phyloP scores from a whole-genome alignment of 1,284 basidiomycete species.

The Phaffia rhodozyma region DNA sequence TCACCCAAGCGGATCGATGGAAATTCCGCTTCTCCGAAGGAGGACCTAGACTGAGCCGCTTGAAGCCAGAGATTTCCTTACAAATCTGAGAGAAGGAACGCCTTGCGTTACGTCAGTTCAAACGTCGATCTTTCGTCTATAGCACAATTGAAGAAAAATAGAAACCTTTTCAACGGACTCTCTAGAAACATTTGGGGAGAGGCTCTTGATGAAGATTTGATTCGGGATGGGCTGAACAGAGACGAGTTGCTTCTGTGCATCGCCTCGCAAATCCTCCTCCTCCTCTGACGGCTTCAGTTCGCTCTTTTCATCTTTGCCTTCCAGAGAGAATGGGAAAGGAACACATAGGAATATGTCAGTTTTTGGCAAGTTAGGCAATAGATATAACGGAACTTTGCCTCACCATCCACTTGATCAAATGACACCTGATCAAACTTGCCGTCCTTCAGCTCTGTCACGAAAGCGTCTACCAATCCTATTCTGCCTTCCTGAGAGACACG shows the following conservation, averaged over 20 bases:
- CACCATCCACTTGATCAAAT: not conserved
- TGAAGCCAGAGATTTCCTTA: constrained; percentile 52
- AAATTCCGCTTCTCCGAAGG: constrained; percentile 56
- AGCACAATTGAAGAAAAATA: constrained; percentile 16
- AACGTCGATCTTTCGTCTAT: not conserved
- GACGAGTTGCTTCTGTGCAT: constrained; percentile 33
- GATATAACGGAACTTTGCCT: not conserved
- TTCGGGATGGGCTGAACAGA: constrained; percentile 64
- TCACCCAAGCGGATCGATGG: constrained; percentile 83
- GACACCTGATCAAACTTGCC: constrained; percentile 64
- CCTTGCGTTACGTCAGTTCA: not conserved
- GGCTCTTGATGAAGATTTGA: constrained; percentile 85
- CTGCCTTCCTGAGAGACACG: constrained; percentile 70
- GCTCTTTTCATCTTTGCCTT: too few relatives aligned
- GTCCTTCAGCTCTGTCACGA: constrained; percentile 62
- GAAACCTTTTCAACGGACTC: constrained; percentile 73
- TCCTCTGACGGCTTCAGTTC: constrained; percentile 33
- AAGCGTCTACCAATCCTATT: constrained; percentile 55
- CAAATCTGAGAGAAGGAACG: constrained; percentile 43
- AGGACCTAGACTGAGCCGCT: constrained; percentile 22
- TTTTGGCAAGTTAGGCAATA: not conserved
- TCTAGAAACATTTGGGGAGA: constrained; percentile 78
- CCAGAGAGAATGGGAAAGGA: too few relatives aligned
- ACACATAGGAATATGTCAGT: not conserved
- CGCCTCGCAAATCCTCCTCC: constrained; percentile 40